These are phyloP conservation scores for Saccharomycopsis hybrid DNA, from an alignment of 1,139 yeast genomes.

Conservation along the genomic window DNA sequence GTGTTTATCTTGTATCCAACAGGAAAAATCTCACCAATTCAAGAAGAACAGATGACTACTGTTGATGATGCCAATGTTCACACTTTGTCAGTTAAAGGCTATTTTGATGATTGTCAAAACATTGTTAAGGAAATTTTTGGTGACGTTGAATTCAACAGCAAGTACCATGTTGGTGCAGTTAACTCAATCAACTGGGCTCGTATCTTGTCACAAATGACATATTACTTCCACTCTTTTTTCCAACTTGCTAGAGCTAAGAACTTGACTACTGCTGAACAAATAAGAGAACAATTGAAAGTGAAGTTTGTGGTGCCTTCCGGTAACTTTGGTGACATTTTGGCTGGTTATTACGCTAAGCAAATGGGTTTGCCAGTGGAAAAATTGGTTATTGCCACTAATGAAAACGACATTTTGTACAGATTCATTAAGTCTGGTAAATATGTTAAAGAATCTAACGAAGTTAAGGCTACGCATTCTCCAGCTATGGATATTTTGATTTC, in stretches of 20 bases:
- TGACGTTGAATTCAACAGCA: constrained; percentile 77
- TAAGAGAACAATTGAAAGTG: constrained; percentile 35
- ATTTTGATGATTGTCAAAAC: constrained; percentile 97
- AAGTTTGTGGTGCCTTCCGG: constrained; percentile 96
- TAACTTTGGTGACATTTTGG: constrained; percentile 95
- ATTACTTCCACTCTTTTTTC: constrained; percentile 89
- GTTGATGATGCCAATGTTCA: constrained; percentile 93
- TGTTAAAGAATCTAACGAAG: constrained; percentile 62
- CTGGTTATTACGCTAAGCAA: constrained; percentile 89
- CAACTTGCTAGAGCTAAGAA: constrained; percentile 47
- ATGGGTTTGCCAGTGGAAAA: constrained; percentile 92
- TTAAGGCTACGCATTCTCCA: constrained; percentile 87
- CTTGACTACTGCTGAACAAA: constrained; percentile 28
- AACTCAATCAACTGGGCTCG: constrained; percentile 99
- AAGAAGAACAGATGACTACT: constrained; percentile 98
- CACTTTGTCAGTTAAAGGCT: constrained; percentile 89
- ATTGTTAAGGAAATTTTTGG: constrained; percentile 90
- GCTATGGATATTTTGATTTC: constrained; percentile 98
- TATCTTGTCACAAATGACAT: constrained; percentile 94
- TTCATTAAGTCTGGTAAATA: constrained; percentile 82
- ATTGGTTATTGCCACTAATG: constrained; percentile 90
- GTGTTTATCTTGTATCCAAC: constrained; percentile 95
- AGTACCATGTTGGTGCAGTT: constrained; percentile 94
- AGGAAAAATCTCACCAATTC: constrained; percentile 95
- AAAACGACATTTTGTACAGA: constrained; percentile 89